Evolutionary conservation across 192 early-diverging fungal species (phyloP).

Genomic region (Chytriomyces sp.): DNA sequence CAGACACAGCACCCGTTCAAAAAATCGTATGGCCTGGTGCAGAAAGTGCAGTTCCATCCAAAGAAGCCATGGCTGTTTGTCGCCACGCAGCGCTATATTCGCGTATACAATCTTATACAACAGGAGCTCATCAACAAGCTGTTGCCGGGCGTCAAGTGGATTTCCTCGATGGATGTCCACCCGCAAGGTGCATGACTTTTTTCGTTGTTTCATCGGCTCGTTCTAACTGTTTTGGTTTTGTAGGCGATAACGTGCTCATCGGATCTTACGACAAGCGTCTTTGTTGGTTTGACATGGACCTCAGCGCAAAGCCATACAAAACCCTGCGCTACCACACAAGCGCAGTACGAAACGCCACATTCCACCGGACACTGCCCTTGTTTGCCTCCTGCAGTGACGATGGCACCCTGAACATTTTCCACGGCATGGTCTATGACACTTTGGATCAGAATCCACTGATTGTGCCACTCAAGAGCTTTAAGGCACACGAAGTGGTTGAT

Average conservation of each 20-base stretch:
- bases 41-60: slow-evolving; percentile 91
- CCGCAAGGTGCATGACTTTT: slow-evolving; percentile 82
- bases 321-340: slow-evolving; percentile 86
- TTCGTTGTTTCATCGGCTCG: too few species aligned
- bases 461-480: slow-evolving; percentile 95
- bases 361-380: slow-evolving; percentile 85
- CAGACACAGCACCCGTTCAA: slow-evolving; percentile 91
- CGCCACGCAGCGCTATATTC: slow-evolving; percentile 90
- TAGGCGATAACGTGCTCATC: slow-evolving; percentile 88
- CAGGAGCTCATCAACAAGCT: slow-evolving; percentile 88
- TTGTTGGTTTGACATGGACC: slow-evolving; percentile 97
- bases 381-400: slow-evolving; percentile 94
- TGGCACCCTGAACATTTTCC: slow-evolving; percentile 92
- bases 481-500: slow-evolving; percentile 74
- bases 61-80: slow-evolving; percentile 90
- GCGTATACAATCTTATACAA: slow-evolving; percentile 89
- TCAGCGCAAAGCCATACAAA: slow-evolving; percentile 90
- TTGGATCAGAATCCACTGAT: slow-evolving; percentile 96
- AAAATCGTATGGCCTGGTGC: slow-evolving; percentile 85
- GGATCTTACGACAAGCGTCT: slow-evolving; percentile 96
- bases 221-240: background rate
- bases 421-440: slow-evolving; percentile 97
- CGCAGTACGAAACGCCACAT: slow-evolving; percentile 87
- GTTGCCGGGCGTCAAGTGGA: slow-evolving; percentile 86
- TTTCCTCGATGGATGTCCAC: slow-evolving; percentile 93